These are phyloP conservation scores for Tranzscheliella williamsii DNA, from an alignment of 1,284 basidiomycete genomes.

Conservation along the genomic window DNA sequence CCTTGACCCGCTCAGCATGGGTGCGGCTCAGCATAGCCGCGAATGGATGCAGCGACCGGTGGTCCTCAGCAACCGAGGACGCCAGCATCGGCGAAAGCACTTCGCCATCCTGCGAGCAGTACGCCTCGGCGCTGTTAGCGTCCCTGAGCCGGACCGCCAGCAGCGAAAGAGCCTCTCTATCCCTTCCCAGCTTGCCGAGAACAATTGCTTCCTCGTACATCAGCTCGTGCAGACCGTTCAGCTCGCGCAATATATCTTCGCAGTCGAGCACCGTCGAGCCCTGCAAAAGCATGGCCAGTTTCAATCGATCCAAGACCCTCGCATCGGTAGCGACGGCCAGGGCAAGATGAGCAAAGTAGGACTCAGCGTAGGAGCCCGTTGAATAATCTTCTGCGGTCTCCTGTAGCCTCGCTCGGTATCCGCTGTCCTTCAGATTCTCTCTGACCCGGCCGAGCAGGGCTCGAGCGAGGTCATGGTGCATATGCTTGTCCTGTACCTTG, in stretches of 20 bases:
- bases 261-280: conserved; percentile 39
- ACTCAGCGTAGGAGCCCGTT: conserved; percentile 41
- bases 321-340: conserved; percentile 18
- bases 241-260: conserved; percentile 4
- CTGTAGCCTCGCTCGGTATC: conserved; percentile 11
- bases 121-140: conserved; percentile 48
- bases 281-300: conserved; percentile 47
- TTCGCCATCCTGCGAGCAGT: conserved; percentile 46
- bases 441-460: conserved; percentile 12
- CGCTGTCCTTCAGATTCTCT: conserved; percentile 4
- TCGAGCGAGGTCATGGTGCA: conserved; percentile 37
- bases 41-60: conserved; percentile 20
- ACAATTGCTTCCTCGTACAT: conserved; percentile 45
- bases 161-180: conserved; percentile 38
- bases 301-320: conserved; percentile 30
- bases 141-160: conserved; percentile 46
- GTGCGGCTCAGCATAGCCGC: conserved; percentile 30
- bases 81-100: conserved; percentile 44
- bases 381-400: conserved; percentile 26
- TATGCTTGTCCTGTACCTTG: conserved; percentile 34
- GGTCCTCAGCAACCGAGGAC: conserved; percentile 26
- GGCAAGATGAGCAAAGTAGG: conserved; percentile 48
- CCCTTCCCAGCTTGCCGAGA: conserved; percentile 37
- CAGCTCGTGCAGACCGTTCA: conserved; percentile 13
- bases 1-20: conserved; percentile 23